These are phyloP conservation scores for Gomphus bonarii DNA, from an alignment of 1,284 basidiomycete species.

Conservation along the genomic window DNA sequence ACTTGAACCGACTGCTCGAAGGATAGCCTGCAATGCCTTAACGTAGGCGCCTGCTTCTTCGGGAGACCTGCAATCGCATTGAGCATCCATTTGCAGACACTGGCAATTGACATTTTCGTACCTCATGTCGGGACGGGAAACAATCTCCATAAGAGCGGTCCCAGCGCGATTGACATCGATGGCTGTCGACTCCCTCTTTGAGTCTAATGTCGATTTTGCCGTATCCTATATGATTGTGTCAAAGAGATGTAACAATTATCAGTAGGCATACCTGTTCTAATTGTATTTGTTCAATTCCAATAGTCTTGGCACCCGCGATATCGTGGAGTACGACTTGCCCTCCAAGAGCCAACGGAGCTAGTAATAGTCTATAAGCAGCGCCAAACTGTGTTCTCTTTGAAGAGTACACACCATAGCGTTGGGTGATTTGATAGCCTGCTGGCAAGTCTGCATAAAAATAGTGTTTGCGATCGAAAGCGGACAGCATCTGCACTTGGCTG, in stretches of 20 bases:
- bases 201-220: conserved; percentile 76
- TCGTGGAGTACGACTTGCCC: conserved; percentile 30
- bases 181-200: conserved; percentile 42
- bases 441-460: conserved; percentile 98
- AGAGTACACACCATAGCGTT: conserved; percentile 68
- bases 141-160: conserved; percentile 89
- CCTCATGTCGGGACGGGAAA: conserved; percentile 90
- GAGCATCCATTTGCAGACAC: background rate
- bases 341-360: conserved; percentile 71
- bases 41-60: conserved; percentile 92
- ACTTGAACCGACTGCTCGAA: conserved; percentile 79
- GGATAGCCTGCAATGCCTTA: conserved; percentile 68
- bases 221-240: conserved; percentile 63
- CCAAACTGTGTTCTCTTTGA: background rate
- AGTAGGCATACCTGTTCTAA: conserved; percentile 71
- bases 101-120: conserved; percentile 22
- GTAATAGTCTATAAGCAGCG: background rate
- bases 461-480: conserved; percentile 92
- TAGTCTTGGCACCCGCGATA: conserved; percentile 26
- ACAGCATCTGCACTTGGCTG: conserved; percentile 61
- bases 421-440: conserved; percentile 93
- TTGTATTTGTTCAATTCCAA: conserved; percentile 90
- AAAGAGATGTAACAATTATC: background rate
- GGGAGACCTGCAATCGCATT: conserved; percentile 47
- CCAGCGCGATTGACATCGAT: conserved; percentile 93